These are phyloP conservation scores for Russula sp. DNA, from an alignment of 768 basidiomycete genomes.

Conservation along the genomic window DNA sequence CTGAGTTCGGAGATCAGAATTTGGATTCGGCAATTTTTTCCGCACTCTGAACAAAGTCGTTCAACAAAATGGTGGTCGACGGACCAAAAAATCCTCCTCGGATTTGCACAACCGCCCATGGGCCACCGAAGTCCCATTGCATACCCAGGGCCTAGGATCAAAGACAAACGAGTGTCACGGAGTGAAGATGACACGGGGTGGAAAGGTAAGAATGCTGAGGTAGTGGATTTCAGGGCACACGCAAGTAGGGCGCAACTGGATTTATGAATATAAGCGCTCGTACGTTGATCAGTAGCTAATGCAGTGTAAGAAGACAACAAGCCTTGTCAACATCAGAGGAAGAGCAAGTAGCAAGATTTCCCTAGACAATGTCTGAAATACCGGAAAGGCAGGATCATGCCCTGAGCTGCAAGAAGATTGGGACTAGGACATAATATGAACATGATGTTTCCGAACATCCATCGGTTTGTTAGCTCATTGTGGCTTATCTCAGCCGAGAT, in stretches of 20 bases:
- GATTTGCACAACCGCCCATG: neutral
- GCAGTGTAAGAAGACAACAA: neutral
- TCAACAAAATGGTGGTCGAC: slow-evolving; percentile 2
- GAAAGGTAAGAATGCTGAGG: neutral
- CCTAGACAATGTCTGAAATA: neutral
- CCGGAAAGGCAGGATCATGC: neutral
- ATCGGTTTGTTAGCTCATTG: neutral
- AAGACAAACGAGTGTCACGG: neutral
- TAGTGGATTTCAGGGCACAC: neutral
- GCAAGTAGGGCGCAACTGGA: slow-evolving; percentile 2
- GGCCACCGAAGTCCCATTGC: neutral
- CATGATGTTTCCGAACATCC: neutral
- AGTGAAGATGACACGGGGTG: neutral
- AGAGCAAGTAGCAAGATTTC: neutral
- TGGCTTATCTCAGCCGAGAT: neutral
- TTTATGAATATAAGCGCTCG: slow-evolving; percentile 15
- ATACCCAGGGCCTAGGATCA: neutral
- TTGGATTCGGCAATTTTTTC: slow-evolving; percentile 15
- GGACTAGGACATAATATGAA: neutral
- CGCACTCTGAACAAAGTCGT: slow-evolving; percentile 25
- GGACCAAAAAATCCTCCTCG: neutral
- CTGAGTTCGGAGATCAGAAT: slow-evolving; percentile 24
- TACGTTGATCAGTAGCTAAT: slow-evolving; percentile 1
- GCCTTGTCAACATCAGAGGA: neutral
- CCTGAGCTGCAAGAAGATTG: neutral